Base-by-base conservation (phyloP, 139 green algal species). In the Pseudopediastrum boryanum region DNA sequence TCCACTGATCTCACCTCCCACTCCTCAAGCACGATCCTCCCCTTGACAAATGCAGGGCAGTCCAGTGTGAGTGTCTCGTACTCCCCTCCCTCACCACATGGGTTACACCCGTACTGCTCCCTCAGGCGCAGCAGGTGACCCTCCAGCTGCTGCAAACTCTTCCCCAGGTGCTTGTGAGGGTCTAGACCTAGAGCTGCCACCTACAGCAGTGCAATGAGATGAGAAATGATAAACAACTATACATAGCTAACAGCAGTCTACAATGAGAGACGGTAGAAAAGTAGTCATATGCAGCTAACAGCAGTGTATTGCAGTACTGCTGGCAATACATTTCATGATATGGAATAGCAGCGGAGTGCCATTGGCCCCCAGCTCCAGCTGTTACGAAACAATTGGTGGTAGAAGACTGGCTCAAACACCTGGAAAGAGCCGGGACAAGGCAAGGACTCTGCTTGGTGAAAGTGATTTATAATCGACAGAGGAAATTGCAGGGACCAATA, bases 71-170 rank as follows among this genome's bases (percentile, higher is more conserved):
- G 84, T 10, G 89, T 98, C 85, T 99, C 96, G 71, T 97, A 99
- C 89, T 99, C 96, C 0, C 96, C 96, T 7, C 96, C 96, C 86
- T 99, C 96, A 0, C 96, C 96, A 79, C 95, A 98, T 51, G 96
- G 88, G 77, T 98, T 97, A 77, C 81, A 91, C 58, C 94, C 95
- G 74, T 93, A 98, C 31, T 77, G 58, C 12, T 88, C 83, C 16
- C 74, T 38, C 72, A 96, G 82, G 2, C 44, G 29, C 27, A 86
- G 75, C 73, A 98, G 86, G 29, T 82, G 62, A 0, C 66, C 71
- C 84, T 92, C 59, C 78, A 95, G 69, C 38, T 92, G 54, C 0
- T 51, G 68, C 2, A 98, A 82, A n/a, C 42, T 84, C 27, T 87
- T 87, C 27, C 96, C 96, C 58, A 99, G 85, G 83, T 99, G 92